Conservation (phyloP, 805 yeast genomes). For the Candida adriatica region DNA sequence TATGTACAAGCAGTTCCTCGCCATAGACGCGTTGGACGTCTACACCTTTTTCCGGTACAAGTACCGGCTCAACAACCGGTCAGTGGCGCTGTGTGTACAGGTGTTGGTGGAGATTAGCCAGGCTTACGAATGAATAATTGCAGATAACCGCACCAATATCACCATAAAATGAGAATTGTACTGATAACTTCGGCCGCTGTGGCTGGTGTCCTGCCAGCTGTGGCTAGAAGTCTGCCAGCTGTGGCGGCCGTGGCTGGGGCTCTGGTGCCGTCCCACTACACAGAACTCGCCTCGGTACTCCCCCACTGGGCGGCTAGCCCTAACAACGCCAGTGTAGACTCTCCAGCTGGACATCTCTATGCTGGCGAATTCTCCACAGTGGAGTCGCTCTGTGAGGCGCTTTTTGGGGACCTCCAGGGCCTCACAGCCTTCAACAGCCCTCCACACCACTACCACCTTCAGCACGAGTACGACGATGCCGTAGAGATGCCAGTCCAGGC, state of each 20-base stretch:
- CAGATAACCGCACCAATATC: neutral
- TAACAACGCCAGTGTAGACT: neutral
- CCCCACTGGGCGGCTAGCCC: conserved; percentile 5
- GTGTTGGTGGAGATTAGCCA: conserved; percentile 9
- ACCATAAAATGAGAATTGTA: neutral
- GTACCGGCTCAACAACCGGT: conserved; percentile 6
- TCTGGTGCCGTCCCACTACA: too few species aligned
- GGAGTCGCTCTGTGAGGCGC: conserved; percentile 7
- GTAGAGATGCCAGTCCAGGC: conserved; percentile 7
- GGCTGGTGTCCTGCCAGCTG: too few species aligned
- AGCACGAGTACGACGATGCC: conserved; percentile 10
- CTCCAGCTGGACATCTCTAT: conserved; percentile 4
- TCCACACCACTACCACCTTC: conserved; percentile 2
- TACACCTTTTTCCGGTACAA: conserved; percentile 10
- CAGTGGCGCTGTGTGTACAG: conserved; percentile 10
- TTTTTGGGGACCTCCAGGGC: conserved; percentile 12
- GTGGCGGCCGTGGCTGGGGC: too few species aligned
- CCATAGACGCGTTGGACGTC: conserved; percentile 10
- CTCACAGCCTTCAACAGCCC: conserved; percentile 7
- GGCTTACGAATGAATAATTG: conserved; percentile 2
- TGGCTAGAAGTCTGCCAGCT: too few species aligned
- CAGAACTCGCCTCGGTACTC: neutral
- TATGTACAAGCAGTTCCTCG: conserved; percentile 8
- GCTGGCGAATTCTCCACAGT: conserved; percentile 11
- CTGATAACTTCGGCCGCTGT: neutral